phyloP scores from a whole-genome alignment of 331 rosid species.

The Malus hybrid region DNA sequence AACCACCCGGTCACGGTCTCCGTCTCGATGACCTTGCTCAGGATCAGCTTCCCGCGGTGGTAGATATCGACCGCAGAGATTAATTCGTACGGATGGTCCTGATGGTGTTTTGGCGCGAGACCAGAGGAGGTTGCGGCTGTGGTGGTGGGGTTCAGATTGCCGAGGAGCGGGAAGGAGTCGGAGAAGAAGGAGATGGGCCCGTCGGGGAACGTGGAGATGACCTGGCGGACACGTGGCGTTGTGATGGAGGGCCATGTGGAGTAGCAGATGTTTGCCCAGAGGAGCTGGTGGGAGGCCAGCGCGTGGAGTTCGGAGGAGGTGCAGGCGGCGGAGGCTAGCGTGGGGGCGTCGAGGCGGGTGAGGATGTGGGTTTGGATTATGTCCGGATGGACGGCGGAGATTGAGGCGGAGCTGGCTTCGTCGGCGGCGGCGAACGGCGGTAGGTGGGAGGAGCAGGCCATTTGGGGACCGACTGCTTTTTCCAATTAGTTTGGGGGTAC shows the following conservation, averaged over 20 bases:
- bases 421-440: constrained; percentile 1
- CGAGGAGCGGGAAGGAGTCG: constrained; percentile 40
- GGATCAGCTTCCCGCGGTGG: constrained; percentile 23
- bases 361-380: constrained; percentile 58
- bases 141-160: not conserved
- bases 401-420: constrained; percentile 7
- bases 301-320: constrained; percentile 47
- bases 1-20: constrained; percentile 77
- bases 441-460: constrained; percentile 8
- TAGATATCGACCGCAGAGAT: constrained; percentile 69
- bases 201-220: constrained; percentile 50
- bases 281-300: constrained; percentile 32
- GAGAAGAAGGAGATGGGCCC: constrained; percentile 59
- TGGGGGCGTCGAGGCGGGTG: constrained; percentile 69
- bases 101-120: not conserved
- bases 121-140: not conserved
- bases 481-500: not conserved
- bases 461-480: not conserved
- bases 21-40: constrained; percentile 53
- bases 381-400: constrained; percentile 54
- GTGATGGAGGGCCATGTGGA: constrained; percentile 78
- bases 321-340: constrained; percentile 56
- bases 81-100: constrained; percentile 25
- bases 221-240: constrained; percentile 31
- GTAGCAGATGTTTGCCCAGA: constrained; percentile 53